Percentiles rank a stretch among this genome's conserved stretches.
Evolutionary conservation across 2,329 filamentous ascomycete genomes (phyloP).

Genomic region (Exophiala sp.): DNA sequence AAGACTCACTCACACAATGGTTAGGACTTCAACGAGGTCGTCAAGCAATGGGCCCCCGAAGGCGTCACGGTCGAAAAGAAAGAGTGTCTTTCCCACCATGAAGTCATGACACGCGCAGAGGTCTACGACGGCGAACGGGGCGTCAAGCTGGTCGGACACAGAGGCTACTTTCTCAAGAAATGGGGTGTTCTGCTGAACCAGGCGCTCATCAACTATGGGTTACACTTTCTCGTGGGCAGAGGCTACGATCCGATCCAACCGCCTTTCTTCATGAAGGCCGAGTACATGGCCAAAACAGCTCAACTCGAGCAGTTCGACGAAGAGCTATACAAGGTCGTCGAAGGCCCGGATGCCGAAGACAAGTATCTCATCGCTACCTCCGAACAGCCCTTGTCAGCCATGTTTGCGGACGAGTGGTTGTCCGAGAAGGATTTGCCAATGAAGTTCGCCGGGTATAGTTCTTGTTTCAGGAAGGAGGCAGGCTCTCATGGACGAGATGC

Average conservation of each 20-base stretch:
- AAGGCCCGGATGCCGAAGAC: constrained; percentile 80
- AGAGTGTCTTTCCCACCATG: constrained; percentile 81
- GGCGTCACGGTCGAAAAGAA: constrained; percentile 68
- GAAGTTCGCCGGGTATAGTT: constrained; percentile 87
- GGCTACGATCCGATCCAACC: constrained; percentile 80
- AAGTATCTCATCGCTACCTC: constrained; percentile 80
- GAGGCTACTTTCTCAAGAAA: constrained; percentile 84
- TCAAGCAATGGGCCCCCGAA: constrained; percentile 75
- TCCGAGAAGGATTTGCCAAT: constrained; percentile 77
- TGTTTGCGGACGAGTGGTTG: constrained; percentile 93
- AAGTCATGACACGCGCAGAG: constrained; percentile 79
- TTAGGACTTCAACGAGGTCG: constrained; percentile 69
- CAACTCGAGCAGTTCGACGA: constrained; percentile 97
- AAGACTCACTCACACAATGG: constrained; percentile 26
- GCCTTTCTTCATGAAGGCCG: constrained; percentile 89
- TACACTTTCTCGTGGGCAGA: constrained; percentile 76
- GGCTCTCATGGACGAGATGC: constrained; percentile 87
- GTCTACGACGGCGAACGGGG: constrained; percentile 91
- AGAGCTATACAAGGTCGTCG: constrained; percentile 89
- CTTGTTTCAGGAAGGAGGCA: constrained; percentile 93
- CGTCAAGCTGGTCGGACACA: constrained; percentile 88
- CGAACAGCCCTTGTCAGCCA: constrained; percentile 88
- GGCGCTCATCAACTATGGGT: constrained; percentile 88
- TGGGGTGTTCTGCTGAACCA: constrained; percentile 90
- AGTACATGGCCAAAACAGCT: constrained; percentile 96